Percentiles rank a stretch among this genome's conserved stretches.
Conservation (phyloP, 2,329 filamentous ascomycete species). For the Colletotrichum paranaense region DNA sequence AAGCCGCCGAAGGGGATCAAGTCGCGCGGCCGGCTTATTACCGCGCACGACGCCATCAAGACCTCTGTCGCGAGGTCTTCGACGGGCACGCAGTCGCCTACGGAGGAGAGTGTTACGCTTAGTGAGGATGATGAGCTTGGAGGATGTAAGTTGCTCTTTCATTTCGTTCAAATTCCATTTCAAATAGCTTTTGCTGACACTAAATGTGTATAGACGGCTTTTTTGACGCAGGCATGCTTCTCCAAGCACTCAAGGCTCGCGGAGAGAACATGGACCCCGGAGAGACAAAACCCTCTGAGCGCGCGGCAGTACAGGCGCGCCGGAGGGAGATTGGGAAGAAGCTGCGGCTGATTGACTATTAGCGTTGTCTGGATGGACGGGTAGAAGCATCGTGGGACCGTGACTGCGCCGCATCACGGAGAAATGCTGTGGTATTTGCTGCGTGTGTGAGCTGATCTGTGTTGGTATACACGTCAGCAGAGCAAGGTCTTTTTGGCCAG, state of each 20-base stretch:
- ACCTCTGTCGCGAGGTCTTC: slow-evolving; percentile 49
- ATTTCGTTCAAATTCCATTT: slow-evolving; percentile 23
- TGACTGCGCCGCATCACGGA: too few relatives aligned
- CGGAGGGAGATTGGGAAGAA: slow-evolving; percentile 81
- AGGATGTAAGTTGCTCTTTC: slow-evolving; percentile 77
- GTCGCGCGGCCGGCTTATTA: slow-evolving; percentile 79
- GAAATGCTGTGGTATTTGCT: too few relatives aligned
- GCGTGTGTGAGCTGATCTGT: too few relatives aligned
- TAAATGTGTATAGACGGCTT: slow-evolving; percentile 79
- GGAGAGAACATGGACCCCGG: slow-evolving; percentile 63
- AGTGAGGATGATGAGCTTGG: slow-evolving; percentile 92
- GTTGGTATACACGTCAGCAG: too few relatives aligned
- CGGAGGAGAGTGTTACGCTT: slow-evolving; percentile 75
- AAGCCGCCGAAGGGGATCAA: slow-evolving; percentile 66
- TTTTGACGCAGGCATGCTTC: slow-evolving; percentile 95
- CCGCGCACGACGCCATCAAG: slow-evolving; percentile 61
- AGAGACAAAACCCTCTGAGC: slow-evolving; percentile 67
- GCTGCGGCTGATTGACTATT: slow-evolving; percentile 77
- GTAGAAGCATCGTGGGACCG: too few relatives aligned
- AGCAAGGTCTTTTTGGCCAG: too few relatives aligned
- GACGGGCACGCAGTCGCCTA: slow-evolving; percentile 67
- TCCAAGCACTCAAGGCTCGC: slow-evolving; percentile 85
- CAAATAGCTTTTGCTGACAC: slow-evolving; percentile 8
- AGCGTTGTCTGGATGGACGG: slow-evolving; percentile 30
- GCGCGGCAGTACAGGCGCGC: slow-evolving; percentile 66